These are phyloP conservation scores for Ceratocystis huliohia DNA, from an alignment of 2,329 filamentous ascomycete genomes.

Conservation along the genomic window DNA sequence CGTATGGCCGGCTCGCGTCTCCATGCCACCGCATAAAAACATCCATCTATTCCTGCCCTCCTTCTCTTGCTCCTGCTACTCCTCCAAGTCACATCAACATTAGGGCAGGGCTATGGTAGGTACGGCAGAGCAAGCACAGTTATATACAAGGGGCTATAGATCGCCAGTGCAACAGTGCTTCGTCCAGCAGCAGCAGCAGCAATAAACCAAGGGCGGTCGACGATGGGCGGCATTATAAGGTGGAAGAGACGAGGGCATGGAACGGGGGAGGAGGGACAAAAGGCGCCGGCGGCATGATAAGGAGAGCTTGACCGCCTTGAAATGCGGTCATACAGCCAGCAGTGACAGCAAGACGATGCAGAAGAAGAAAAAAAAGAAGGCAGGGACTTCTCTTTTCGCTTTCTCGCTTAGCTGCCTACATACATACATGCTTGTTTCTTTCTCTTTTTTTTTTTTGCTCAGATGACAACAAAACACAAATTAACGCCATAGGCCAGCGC, in stretches of 20 bases:
- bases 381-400: neutral
- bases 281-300: neutral
- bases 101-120: too few species aligned
- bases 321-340: neutral
- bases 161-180: neutral
- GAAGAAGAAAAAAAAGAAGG: constrained; percentile 1
- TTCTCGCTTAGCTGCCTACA: neutral
- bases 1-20: neutral
- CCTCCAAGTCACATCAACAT: too few species aligned
- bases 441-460: too few species aligned
- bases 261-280: too few species aligned
- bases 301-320: neutral
- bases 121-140: neutral
- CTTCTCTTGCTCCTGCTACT: too few species aligned
- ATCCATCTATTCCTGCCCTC: neutral
- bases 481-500: neutral
- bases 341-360: neutral
- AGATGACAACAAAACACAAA: neutral
- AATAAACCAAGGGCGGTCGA: neutral
- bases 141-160: too few species aligned
- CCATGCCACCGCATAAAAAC: neutral
- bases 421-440: neutral
- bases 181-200: neutral
- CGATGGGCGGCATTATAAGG: too few species aligned
- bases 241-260: too few species aligned